Evolutionary conservation across 1,139 yeast species (phyloP).

Genomic region (Kodamaea plutei): DNA sequence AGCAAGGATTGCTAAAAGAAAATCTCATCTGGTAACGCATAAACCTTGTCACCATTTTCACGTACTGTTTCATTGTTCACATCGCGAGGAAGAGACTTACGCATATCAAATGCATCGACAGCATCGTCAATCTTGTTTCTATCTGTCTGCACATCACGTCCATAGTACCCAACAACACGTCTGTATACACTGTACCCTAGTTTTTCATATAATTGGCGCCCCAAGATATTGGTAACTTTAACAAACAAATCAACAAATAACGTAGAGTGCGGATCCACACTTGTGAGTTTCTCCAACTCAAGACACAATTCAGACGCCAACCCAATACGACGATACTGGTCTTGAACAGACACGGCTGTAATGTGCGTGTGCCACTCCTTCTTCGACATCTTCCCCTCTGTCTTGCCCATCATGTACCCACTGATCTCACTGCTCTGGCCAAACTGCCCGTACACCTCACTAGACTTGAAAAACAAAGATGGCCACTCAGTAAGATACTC

Average conservation of each 20-base stretch:
- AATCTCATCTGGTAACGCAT: constrained; percentile 62
- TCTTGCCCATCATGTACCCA: constrained; percentile 94
- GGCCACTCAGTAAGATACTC: constrained; percentile 89
- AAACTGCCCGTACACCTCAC: constrained; percentile 15
- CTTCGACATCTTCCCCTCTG: constrained; percentile 67
- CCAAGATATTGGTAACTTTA: constrained; percentile 75
- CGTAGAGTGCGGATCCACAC: constrained; percentile 63
- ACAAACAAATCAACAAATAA: constrained; percentile 89
- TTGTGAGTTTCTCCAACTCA: constrained; percentile 67
- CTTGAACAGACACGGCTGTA: constrained; percentile 90
- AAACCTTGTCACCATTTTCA: constrained; percentile 51
- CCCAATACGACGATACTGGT: constrained; percentile 78
- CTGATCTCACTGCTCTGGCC: constrained; percentile 35
- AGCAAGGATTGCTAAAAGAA: constrained; percentile 27
- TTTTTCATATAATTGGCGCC: constrained; percentile 77
- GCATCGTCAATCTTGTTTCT: constrained; percentile 52
- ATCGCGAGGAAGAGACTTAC: constrained; percentile 61
- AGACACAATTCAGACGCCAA: constrained; percentile 75
- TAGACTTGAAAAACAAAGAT: constrained; percentile 74
- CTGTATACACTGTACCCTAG: constrained; percentile 82
- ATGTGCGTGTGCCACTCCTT: constrained; percentile 96
- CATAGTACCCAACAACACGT: constrained; percentile 88
- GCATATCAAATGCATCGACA: constrained; percentile 87
- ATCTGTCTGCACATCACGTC: constrained; percentile 44
- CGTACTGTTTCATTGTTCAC: constrained; percentile 47